Evolutionary conservation across 1,284 basidiomycete genomes (phyloP).

Genomic region (Moesziomyces parantarcticus): DNA sequence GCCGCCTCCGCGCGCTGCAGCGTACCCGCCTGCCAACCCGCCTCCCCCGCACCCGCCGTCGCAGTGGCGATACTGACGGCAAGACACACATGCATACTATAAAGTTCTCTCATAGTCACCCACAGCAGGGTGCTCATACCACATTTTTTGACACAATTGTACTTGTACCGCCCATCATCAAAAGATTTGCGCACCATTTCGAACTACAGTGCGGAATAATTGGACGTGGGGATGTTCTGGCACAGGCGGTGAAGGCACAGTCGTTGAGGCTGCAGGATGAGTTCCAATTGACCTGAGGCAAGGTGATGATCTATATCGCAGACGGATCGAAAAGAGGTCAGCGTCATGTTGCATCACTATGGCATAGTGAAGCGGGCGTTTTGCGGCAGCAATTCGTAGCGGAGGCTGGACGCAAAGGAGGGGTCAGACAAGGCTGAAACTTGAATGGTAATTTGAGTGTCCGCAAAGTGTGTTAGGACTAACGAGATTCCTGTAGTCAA

Average conservation of each 20-base stretch:
- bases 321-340: too few relatives aligned
- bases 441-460: slow-evolving; percentile 55
- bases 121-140: neutral
- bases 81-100: neutral
- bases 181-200: neutral
- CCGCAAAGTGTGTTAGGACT: slow-evolving; percentile 45
- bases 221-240: too few relatives aligned
- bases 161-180: slow-evolving; percentile 17
- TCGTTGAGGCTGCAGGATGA: too few relatives aligned
- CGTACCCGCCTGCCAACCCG: neutral
- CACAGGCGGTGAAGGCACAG: too few relatives aligned
- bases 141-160: slow-evolving; percentile 6
- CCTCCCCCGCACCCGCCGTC: neutral
- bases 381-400: neutral
- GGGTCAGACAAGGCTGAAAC: slow-evolving; percentile 54
- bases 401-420: neutral
- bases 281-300: too few relatives aligned
- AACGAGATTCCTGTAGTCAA: slow-evolving; percentile 57
- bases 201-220: too few relatives aligned
- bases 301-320: too few relatives aligned
- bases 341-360: too few relatives aligned
- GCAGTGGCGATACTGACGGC: neutral
- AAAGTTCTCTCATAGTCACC: neutral
- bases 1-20: neutral
- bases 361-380: neutral